Evolutionary conservation across 305 asterid species (phyloP), one percentile per base, ranked within the genome.

Genomic region (Plantago coronopus): DNA sequence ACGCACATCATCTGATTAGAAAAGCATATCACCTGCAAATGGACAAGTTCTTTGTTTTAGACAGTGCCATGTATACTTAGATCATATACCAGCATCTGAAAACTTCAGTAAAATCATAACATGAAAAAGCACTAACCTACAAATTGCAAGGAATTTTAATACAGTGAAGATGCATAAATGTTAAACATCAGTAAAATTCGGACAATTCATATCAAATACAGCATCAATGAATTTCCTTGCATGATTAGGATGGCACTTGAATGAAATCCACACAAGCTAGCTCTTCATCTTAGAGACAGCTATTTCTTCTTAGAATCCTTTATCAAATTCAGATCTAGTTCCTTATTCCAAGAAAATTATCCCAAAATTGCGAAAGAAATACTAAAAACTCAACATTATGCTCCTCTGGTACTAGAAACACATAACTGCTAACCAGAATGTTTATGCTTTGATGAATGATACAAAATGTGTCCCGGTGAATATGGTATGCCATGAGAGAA

Each of bases 1-100:
- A 65, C 48, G 66, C 67, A 54, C 60, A 62, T 15, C 69, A 70
- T 76, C 40, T 34, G 67, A 51, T 69, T 72, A n/a, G 48, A 54
- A 54, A 42, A 59, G 29, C 34, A 47, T 34, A 19, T 27, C 66
- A 70, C 80, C 86, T 84, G 88, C 74, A 71, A 5, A 43, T 48
- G 43, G n/a, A n/a, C n/a, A 57, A 61, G 69, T 61, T 34, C 62
- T 1, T 34, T 54, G 40, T 11, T 34, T 34, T 61, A 55, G 17
- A 8, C 12, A 18, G 15, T 9, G 3, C 13, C 21, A n/a, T 50
- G 9, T n/a, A 43, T 5, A 17, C 5, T 34, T n/a, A 17, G 16
- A 14, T 1, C 13, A 8, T 29, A 29, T 2, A 34, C 43, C 11
- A 34, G 18, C 7, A 27, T n/a, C 15, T 29, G 14, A 12, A 9